Base-by-base conservation (phyloP, 169 alveolate species). In the Neospora caninum region DNA sequence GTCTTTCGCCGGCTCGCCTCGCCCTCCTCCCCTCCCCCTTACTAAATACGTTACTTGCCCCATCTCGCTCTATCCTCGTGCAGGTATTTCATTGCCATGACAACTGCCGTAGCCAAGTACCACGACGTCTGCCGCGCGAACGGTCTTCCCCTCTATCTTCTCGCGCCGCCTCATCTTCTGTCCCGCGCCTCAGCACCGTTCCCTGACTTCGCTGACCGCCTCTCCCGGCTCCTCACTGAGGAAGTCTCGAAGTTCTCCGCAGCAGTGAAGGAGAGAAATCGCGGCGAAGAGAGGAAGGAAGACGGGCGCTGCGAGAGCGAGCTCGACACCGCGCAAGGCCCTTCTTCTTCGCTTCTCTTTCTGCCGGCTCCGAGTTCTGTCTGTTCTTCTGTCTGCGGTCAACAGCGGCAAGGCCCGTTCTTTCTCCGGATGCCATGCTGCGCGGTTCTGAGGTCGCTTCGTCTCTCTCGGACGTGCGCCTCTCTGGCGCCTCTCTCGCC, bases 1-100 rank as follows among this genome's bases (percentile, higher is more conserved):
- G 2, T 78, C 86, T 78, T 78, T 27, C 73, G 16, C 73, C 58
- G 58, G 4, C 58, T 4, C 13, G 58, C 58, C 22, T 49, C 58
- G 13, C 4, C 22, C 22, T 4, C 13, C 58, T 13, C 22, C 82
- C 39, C 39, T 69, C 34, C 39, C 39, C 16, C 22, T 20, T 69
- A 2, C 82, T 69, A 10, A 64, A 6, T 69, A 10, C 18, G 34
- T 18, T 20, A 69, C 4, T 69, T 20, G 7, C 18, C 18, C 82
- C 13, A 2, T 69, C 82, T 69, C 82, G 2, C 82, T 69, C 82
- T 69, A 13, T 78, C 45, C 10, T 29, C 27, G 27, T 78, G 20
- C 41, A 38, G 89, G 67, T 82, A 82, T 31, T 82, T 82, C 67
- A 42, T 41, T 20, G 27, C 89, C 67, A 82, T 82, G 89, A 42